Conservation (phyloP, 441 rosid genomes). For the Arabidopsis lyrata region DNA sequence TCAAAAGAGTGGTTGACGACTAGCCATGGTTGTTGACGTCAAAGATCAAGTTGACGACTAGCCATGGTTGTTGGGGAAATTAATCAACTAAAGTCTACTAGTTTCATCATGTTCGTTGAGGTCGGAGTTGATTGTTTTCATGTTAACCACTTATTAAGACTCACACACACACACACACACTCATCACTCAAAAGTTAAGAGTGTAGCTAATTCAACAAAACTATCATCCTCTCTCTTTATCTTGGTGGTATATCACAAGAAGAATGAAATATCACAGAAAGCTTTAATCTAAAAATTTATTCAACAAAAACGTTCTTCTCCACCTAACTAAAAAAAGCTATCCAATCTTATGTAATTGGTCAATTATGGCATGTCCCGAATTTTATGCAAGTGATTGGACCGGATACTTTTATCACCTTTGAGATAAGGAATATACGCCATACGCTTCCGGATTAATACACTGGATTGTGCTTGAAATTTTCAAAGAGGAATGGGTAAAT, state of each 20-base stretch:
- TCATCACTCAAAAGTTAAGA: too few species aligned
- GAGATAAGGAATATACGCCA: slow-evolving; percentile 34
- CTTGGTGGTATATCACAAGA: too few species aligned
- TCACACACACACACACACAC: too few species aligned
- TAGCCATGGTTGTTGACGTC: not conserved
- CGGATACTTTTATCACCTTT: not conserved
- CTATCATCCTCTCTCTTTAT: too few species aligned
- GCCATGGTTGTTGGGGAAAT: too few species aligned
- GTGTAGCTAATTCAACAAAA: too few species aligned
- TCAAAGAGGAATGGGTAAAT: slow-evolving; percentile 30
- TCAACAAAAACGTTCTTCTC: not conserved
- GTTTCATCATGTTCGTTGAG: not conserved
- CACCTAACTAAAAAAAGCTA: not conserved
- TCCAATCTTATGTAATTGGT: slow-evolving; percentile 5
- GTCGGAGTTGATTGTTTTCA: not conserved
- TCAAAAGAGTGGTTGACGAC: not conserved
- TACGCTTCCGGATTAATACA: slow-evolving; percentile 27
- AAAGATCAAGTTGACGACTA: too few species aligned
- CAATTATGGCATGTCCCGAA: slow-evolving; percentile 25
- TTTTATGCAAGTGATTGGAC: not conserved
- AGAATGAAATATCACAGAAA: too few species aligned
- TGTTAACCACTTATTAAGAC: too few species aligned
- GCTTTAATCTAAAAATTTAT: not conserved
- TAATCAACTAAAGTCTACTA: too few species aligned
- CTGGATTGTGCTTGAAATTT: not conserved